These are phyloP conservation scores for Haberlea rhodopensis DNA, from an alignment of 257 asterid species.

Conservation along the genomic window DNA sequence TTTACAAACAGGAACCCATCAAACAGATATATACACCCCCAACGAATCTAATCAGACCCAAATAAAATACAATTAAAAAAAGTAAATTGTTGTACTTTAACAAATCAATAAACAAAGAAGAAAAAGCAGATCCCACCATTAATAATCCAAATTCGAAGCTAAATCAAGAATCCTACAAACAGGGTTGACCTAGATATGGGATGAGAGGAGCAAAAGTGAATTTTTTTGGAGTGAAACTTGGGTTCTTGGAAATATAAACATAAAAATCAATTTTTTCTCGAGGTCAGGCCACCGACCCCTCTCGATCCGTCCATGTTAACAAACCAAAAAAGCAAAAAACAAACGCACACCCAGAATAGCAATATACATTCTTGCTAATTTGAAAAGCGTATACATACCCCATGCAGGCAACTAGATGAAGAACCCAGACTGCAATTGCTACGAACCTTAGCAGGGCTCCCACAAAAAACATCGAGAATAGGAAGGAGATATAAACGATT, in stretches of 20 bases:
- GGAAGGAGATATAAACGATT: conserved; percentile 21
- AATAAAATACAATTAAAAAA: not conserved
- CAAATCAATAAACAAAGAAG: conserved; percentile 2
- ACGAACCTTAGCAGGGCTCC: conserved; percentile 44
- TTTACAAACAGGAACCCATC: not conserved
- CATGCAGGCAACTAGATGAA: conserved; percentile 50
- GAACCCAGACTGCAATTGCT: conserved; percentile 46
- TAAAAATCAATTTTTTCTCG: not conserved
- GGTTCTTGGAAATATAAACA: not conserved
- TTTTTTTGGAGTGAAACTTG: not conserved
- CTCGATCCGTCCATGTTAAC: not conserved
- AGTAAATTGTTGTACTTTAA: not conserved
- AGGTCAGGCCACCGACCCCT: not conserved
- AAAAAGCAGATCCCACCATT: not conserved
- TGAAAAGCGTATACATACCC: conserved; percentile 42
- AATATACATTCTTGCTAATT: not conserved
- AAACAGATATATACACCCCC: not conserved
- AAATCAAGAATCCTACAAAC: not conserved
- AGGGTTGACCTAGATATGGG: not conserved
- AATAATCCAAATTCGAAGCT: not conserved
- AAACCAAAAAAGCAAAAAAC: not conserved
- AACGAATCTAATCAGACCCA: not conserved
- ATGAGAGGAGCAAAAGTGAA: not conserved
- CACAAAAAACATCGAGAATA: conserved; percentile 51
- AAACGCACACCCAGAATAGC: not conserved